Evolutionary conservation across 495 filamentous ascomycete species (phyloP), one percentile per base, ranked within the genome.

Genomic region (Rhizodiscina lignyota): DNA sequence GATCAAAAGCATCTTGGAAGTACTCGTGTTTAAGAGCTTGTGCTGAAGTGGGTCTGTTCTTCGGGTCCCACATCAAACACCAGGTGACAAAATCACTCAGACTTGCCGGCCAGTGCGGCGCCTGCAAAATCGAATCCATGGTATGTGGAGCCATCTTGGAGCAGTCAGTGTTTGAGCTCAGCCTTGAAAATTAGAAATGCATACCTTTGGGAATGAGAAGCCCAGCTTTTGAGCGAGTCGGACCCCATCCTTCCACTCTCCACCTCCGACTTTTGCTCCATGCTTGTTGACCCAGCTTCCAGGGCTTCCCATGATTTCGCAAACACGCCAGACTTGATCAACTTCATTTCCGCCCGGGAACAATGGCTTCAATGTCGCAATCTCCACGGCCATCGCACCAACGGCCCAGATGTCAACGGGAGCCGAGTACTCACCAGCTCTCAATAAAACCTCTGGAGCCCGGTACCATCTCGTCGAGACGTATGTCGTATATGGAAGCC

Each of bases 51-150:
- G 91, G 91, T 37, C 91, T 68, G 53, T 62, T 74, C 60, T 85
- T 86, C 12, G 91, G 91, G 58, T 99, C 91, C 91, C 91, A 99
- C 89, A 96, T 93, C 40, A 99, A 58, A 60, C 91, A 99, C 86
- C 85, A 94, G 1, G 91, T 96, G 32, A 99, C 91, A 49, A 99
- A 94, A 20, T 85, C 68, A 45, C 74, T 76, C 20, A 99, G 67
- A 22, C 83, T 80, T 1, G 74, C 61, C 3, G 91, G 89, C 91
- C 91, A 99, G 50, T 89, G 80, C 11, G 91, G 84, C 3, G 78
- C 47, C 43, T 83, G 82, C 4, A 96, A 67, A 43, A 96, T 91
- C 19, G 79, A 83, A 41, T 94, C 89, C 80, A 99, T 89, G 4
- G 86, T 71, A 51, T 94, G 87, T 16, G 91, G 91, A 27, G 89